These are phyloP conservation scores for Linum tenue DNA, from an alignment of 345 rosid genomes.

Conservation along the genomic window DNA sequence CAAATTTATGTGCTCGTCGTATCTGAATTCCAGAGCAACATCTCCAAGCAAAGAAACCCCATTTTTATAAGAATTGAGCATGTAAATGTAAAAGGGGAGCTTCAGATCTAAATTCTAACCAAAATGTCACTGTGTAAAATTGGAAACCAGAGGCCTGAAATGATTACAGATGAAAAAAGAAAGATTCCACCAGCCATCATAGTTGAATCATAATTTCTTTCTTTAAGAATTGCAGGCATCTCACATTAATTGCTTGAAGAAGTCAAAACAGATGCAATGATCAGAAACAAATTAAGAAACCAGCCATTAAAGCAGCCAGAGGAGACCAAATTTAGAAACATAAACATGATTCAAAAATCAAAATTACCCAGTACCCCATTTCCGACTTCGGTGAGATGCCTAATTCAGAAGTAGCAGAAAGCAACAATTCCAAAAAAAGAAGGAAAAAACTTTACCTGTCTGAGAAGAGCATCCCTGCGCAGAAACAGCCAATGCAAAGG, in stretches of 20 bases:
- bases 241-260: neutral
- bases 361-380: neutral
- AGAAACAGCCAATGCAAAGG: conserved; percentile 85
- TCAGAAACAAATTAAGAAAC: neutral
- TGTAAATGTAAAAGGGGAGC: neutral
- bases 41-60: neutral
- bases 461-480: conserved; percentile 85
- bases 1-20: neutral
- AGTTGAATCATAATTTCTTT: neutral
- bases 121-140: neutral
- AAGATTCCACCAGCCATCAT: neutral
- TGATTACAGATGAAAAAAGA: neutral
- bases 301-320: neutral
- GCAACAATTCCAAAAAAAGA: neutral
- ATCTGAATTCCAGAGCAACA: neutral
- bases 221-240: neutral
- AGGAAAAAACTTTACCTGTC: conserved; percentile 40
- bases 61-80: neutral
- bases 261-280: neutral
- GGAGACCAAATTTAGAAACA: neutral
- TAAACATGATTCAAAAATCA: conserved; percentile 4
- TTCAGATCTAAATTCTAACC: neutral
- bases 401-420: neutral
- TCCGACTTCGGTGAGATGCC: too few relatives aligned
- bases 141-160: neutral